Evolutionary conservation across 331 rosid species (phyloP).

Genomic region (Quercus tomentella): DNA sequence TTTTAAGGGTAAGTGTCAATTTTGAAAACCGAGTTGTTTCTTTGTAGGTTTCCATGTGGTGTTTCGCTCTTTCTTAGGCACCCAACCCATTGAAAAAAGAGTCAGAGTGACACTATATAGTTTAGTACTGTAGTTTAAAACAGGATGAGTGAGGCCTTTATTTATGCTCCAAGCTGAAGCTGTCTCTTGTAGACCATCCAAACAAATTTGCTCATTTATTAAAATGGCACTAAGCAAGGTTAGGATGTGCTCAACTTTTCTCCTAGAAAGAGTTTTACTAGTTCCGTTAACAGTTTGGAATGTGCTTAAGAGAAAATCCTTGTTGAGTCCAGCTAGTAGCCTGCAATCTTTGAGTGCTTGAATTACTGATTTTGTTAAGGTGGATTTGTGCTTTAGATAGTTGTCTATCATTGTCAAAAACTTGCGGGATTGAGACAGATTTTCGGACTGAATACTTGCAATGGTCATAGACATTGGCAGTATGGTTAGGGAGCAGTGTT

Average conservation of each 20-base stretch:
- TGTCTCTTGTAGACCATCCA: slow-evolving; percentile 65
- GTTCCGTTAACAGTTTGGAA: slow-evolving; percentile 44
- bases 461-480: slow-evolving; percentile 41
- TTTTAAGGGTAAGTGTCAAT: slow-evolving; percentile 64
- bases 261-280: slow-evolving; percentile 26
- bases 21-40: slow-evolving; percentile 36
- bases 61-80: slow-evolving; percentile 28
- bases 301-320: slow-evolving; percentile 49
- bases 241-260: slow-evolving; percentile 60
- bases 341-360: slow-evolving; percentile 70
- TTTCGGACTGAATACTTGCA: slow-evolving; percentile 43
- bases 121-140: slow-evolving; percentile 59
- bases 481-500: slow-evolving; percentile 49
- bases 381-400: slow-evolving; percentile 27
- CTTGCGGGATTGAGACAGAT: slow-evolving; percentile 47
- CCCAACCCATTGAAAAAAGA: slow-evolving; percentile 74
- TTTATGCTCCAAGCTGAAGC: slow-evolving; percentile 58
- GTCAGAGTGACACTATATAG: slow-evolving; percentile 75
- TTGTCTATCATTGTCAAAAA: slow-evolving; percentile 39
- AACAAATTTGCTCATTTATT: slow-evolving; percentile 82
- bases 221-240: slow-evolving; percentile 64
- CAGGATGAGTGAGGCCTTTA: slow-evolving; percentile 47
- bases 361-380: slow-evolving; percentile 42
- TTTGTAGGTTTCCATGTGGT: slow-evolving; percentile 16
- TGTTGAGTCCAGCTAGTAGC: slow-evolving; percentile 53